Evolutionary conservation across 2,329 filamentous ascomycete species (phyloP).

Genomic region (Colletotrichum chrysophilum): DNA sequence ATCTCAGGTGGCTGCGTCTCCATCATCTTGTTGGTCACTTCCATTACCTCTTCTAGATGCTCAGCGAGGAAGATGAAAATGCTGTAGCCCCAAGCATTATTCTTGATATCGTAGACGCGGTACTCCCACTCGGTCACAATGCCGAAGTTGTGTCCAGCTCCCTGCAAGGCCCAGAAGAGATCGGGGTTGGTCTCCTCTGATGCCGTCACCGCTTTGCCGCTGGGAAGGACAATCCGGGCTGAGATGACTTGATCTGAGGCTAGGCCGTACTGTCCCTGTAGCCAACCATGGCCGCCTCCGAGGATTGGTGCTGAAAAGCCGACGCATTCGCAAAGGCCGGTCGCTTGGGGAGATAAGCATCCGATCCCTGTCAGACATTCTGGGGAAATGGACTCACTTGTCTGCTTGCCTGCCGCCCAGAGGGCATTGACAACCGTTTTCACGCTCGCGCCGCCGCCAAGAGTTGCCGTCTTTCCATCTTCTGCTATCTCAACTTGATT

Average conservation of each 20-base stretch:
- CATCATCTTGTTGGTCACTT: constrained; percentile 37
- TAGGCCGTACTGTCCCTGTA: constrained; percentile 18
- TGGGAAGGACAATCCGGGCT: constrained; percentile 30
- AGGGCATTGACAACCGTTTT: constrained; percentile 1
- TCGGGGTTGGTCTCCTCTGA: constrained; percentile 34
- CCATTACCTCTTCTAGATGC: constrained; percentile 34
- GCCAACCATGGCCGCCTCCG: constrained; percentile 22
- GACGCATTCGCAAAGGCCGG: constrained; percentile 32
- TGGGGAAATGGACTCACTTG: not conserved
- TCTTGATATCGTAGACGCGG: constrained; percentile 30
- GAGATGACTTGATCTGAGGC: constrained; percentile 37
- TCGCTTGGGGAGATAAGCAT: not conserved
- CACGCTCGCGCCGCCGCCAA: constrained; percentile 23
- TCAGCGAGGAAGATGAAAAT: constrained; percentile 28
- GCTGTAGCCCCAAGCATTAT: constrained; percentile 25
- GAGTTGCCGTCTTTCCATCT: constrained; percentile 6
- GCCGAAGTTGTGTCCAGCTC: constrained; percentile 57
- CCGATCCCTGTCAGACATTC: not conserved
- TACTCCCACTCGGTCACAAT: constrained; percentile 47
- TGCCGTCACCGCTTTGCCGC: constrained; percentile 27
- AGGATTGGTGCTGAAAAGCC: constrained; percentile 24
- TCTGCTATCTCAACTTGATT: constrained; percentile 13
- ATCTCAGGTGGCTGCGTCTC: constrained; percentile 28
- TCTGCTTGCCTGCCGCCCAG: constrained; percentile 4
- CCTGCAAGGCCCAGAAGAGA: constrained; percentile 53